Base-by-base conservation (phyloP, 1,284 basidiomycete species). In the Rhodotorula sp. region DNA sequence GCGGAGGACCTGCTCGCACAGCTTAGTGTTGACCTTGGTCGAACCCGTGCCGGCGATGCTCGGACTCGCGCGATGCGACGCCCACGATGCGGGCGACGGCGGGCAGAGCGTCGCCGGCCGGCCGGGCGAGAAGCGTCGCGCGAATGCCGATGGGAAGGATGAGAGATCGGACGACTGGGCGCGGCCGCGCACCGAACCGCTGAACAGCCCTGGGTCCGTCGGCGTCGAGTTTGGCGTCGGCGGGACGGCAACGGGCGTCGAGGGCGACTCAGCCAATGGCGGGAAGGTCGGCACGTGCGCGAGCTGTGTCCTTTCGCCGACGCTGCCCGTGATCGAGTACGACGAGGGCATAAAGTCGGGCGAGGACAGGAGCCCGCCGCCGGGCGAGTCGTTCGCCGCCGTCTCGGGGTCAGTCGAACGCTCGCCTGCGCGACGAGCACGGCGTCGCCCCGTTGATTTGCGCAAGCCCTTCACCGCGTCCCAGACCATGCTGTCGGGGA, bases 1-100 rank as follows among this genome's bases (percentile, higher is more conserved):
- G 67, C 88, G 90, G 80, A 97, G 94, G 58, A 97, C 91, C 76
- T 95, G 92, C 79, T 97, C 93, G 82, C 94, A 94, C 70, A 97
- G 84, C 81, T 88, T 91, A 55, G 90, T 92, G 81, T 97, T 97
- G 67, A 97, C 94, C 58, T 89, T 87, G 3, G 94, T 97, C 25
- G 91, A 92, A 1, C 94, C 94, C 1, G 89, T 91, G 6, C 94
- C 94, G 22, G 51, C 48, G 36, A 72, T 65, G 55, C 62, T 60
- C 6, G 34, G 64, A 21, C 54, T 66, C 13, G 29, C 39, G 39
- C 62, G 53, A 21, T 58, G 41, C 25, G 57, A 58, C 39, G 57
- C 17, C 39, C 39, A 58, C 13, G 57, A 58, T 17, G n/a, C 57
- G 57, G 57, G 57, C 39, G 57, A 58, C 7, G 39, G 37, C 39